A percentile compares a stretch with the other conserved stretches of the same genome.
Conservation (phyloP, 129 eudicot species). For the Pittosporum tobira region DNA sequence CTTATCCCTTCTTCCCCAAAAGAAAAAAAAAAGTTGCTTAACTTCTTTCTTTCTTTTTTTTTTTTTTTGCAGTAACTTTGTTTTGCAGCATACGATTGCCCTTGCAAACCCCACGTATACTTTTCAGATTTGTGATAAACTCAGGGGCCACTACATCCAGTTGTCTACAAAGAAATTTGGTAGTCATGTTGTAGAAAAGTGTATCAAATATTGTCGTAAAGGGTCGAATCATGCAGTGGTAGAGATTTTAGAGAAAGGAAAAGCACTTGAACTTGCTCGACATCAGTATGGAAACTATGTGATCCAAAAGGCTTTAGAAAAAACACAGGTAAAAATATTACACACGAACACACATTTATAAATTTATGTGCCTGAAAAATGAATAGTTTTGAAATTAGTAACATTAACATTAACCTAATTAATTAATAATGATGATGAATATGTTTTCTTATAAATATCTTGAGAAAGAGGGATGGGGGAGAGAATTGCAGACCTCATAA, state of each 20-base stretch:
- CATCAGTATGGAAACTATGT: slow-evolving; percentile 9
- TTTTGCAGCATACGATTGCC: slow-evolving; percentile 3
- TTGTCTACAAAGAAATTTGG: slow-evolving; percentile 13
- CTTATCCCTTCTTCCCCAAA: too few relatives aligned
- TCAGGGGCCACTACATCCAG: slow-evolving; percentile 5
- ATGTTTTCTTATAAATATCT: too few relatives aligned
- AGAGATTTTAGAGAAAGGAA: slow-evolving; percentile 1
- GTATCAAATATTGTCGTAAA: slow-evolving; percentile 2
- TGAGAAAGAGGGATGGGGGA: too few relatives aligned
- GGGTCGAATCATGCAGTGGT: not conserved
- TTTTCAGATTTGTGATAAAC: not conserved
- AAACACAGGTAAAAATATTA: not conserved
- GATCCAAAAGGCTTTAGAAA: slow-evolving; percentile 9
- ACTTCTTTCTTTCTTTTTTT: too few relatives aligned
- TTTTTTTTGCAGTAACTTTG: slow-evolving; percentile 8
- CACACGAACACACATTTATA: too few relatives aligned
- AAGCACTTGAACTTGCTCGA: slow-evolving; percentile 13
- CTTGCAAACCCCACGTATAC: not conserved
- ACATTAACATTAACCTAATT: too few relatives aligned
- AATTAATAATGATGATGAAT: too few relatives aligned
- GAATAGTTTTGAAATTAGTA: too few relatives aligned
- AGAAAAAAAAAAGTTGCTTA: too few relatives aligned
- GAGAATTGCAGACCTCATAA: too few relatives aligned
- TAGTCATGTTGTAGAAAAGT: slow-evolving; percentile 6
- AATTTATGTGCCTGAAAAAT: too few relatives aligned